phyloP scores from a whole-genome alignment of 2,329 filamentous ascomycete species.

The Geosmithia flava region DNA sequence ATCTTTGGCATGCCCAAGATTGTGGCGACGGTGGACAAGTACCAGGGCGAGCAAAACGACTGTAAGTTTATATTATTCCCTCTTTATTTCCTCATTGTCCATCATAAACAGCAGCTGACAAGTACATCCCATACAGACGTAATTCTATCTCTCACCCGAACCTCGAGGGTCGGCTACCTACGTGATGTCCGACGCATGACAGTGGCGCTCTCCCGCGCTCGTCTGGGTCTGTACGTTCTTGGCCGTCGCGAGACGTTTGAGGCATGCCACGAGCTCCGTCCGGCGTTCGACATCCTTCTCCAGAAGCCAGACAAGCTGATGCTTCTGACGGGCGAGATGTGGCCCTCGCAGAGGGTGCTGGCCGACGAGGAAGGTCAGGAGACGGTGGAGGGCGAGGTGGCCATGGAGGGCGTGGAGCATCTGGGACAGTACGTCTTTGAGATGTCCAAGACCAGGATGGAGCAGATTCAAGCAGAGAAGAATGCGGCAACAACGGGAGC shows the following conservation, averaged over 20 bases:
- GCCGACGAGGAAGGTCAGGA: slow-evolving; percentile 20
- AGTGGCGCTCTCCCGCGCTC: slow-evolving; percentile 83
- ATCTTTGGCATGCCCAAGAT: slow-evolving; percentile 83
- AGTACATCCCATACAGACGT: slow-evolving; percentile 48
- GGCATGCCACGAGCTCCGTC: slow-evolving; percentile 72
- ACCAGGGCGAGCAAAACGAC: slow-evolving; percentile 98
- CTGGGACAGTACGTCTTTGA: slow-evolving; percentile 92
- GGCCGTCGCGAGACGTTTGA: slow-evolving; percentile 84
- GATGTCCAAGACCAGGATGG: slow-evolving; percentile 62
- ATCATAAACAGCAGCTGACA: slow-evolving; percentile 8
- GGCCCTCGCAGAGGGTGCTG: slow-evolving; percentile 48
- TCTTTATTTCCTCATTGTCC: background rate
- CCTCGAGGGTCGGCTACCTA: slow-evolving; percentile 79
- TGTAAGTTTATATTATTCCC: slow-evolving; percentile 47
- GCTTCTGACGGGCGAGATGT: slow-evolving; percentile 79
- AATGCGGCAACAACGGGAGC: slow-evolving; percentile 6
- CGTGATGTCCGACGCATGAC: slow-evolving; percentile 89
- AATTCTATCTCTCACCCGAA: slow-evolving; percentile 85
- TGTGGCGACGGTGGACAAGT: slow-evolving; percentile 94
- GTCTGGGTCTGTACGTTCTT: slow-evolving; percentile 83
- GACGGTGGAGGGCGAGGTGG: slow-evolving; percentile 41
- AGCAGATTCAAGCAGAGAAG: slow-evolving; percentile 31
- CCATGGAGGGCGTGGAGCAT: slow-evolving; percentile 89
- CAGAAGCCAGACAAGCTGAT: slow-evolving; percentile 68
- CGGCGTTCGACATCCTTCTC: slow-evolving; percentile 72